Percentiles rank a stretch among this genome's conserved stretches.
phyloP scores from a whole-genome alignment of 2,329 filamentous ascomycete species.

The Epichloe coenophiala region DNA sequence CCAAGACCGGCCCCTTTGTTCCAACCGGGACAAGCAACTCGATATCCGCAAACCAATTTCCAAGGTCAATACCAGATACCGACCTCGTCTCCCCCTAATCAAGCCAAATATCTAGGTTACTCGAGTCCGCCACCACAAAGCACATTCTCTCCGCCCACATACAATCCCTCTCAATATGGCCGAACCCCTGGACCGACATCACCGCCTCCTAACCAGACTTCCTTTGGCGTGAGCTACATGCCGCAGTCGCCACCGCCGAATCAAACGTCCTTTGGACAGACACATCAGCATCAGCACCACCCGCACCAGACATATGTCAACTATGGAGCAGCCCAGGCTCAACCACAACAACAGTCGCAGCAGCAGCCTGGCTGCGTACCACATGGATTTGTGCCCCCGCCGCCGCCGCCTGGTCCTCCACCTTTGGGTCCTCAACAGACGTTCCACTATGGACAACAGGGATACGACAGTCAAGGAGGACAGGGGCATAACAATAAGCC shows the following conservation, averaged over 20 bases:
- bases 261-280: slow-evolving; percentile 33
- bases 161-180: slow-evolving; percentile 47
- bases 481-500: slow-evolving; percentile 2
- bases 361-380: slow-evolving; percentile 32
- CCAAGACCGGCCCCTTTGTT: slow-evolving; percentile 32
- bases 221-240: slow-evolving; percentile 27
- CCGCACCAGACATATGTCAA: slow-evolving; percentile 27
- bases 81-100: slow-evolving; percentile 40
- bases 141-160: slow-evolving; percentile 36
- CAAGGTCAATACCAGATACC: slow-evolving; percentile 46
- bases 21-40: slow-evolving; percentile 30
- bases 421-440: slow-evolving; percentile 50
- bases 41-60: slow-evolving; percentile 41
- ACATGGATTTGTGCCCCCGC: slow-evolving; percentile 47
- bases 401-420: slow-evolving; percentile 49
- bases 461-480: slow-evolving; percentile 20
- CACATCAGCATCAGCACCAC: slow-evolving; percentile 30
- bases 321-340: slow-evolving; percentile 20
- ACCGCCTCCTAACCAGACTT: slow-evolving; percentile 48
- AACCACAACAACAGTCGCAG: slow-evolving; percentile 2
- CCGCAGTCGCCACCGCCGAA: slow-evolving; percentile 45
- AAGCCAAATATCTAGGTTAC: slow-evolving; percentile 28
- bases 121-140: slow-evolving; percentile 26
- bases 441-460: slow-evolving; percentile 35
- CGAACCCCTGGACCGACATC: slow-evolving; percentile 44